Percentiles rank a stretch among this genome's conserved stretches.
phyloP scores from a whole-genome alignment of 2,329 filamentous ascomycete genomes.

The Aspergillus caelatus region DNA sequence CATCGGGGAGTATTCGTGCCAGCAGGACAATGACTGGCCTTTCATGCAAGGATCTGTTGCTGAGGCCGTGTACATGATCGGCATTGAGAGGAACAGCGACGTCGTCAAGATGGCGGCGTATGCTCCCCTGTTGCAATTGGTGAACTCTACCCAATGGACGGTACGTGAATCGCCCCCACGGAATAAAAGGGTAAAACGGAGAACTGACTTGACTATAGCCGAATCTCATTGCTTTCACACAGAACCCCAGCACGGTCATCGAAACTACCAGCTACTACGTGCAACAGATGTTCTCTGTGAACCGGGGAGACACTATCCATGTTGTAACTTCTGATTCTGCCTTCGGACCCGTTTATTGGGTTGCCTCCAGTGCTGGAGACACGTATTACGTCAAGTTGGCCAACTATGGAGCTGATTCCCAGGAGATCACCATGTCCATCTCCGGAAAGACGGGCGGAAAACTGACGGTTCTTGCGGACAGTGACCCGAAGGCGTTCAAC shows the following conservation, averaged over 20 bases:
- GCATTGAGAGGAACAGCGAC: slow-evolving; percentile 40
- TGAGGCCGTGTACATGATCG: slow-evolving; percentile 66
- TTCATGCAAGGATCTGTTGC: slow-evolving; percentile 55
- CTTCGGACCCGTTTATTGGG: slow-evolving; percentile 35
- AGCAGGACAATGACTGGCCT: slow-evolving; percentile 17
- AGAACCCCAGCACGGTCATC: slow-evolving; percentile 22
- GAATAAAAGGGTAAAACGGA: neutral
- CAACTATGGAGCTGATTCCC: slow-evolving; percentile 24
- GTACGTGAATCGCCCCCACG: slow-evolving; percentile 8
- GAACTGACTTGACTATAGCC: slow-evolving; percentile 20
- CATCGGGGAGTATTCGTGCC: slow-evolving; percentile 30
- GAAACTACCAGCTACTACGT: slow-evolving; percentile 33
- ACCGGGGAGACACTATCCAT: slow-evolving; percentile 27
- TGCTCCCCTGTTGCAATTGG: slow-evolving; percentile 33
- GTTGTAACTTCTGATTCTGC: slow-evolving; percentile 22
- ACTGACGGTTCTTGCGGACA: slow-evolving; percentile 22
- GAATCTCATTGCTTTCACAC: slow-evolving; percentile 28
- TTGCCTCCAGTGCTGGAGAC: slow-evolving; percentile 22
- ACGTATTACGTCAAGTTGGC: slow-evolving; percentile 28
- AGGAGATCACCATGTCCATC: slow-evolving; percentile 26
- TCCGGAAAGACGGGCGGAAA: slow-evolving; percentile 17
- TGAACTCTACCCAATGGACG: slow-evolving; percentile 33
- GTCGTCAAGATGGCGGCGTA: slow-evolving; percentile 34
- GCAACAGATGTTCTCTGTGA: slow-evolving; percentile 31
- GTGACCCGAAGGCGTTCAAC: slow-evolving; percentile 20